Evolutionary conservation across 2,329 filamentous ascomycete species (phyloP).

Genomic region (Fusarium oligoseptatum): DNA sequence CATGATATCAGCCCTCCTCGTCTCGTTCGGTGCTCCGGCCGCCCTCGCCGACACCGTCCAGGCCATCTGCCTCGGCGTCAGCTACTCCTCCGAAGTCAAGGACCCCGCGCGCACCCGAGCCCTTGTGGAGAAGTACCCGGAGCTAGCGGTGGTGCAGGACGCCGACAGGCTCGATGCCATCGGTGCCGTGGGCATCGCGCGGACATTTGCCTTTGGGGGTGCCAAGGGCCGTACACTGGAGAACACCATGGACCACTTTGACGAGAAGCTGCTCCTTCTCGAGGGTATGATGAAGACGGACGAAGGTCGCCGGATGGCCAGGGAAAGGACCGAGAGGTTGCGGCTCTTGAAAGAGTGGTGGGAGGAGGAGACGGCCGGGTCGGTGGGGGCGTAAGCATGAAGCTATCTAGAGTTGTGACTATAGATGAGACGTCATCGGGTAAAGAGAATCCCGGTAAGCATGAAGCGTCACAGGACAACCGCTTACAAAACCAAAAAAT

Average conservation of each 20-base stretch:
- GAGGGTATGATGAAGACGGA: constrained; percentile 75
- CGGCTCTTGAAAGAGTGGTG: constrained; percentile 69
- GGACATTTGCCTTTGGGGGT: constrained; percentile 75
- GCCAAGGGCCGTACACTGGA: constrained; percentile 71
- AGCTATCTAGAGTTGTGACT: neutral
- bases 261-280: constrained; percentile 78
- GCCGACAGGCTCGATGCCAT: constrained; percentile 93
- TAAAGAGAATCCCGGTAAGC: neutral
- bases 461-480: neutral
- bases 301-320: constrained; percentile 66
- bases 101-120: constrained; percentile 71
- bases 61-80: constrained; percentile 80
- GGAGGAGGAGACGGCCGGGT: constrained; percentile 61
- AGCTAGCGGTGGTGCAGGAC: constrained; percentile 84
- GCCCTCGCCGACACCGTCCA: constrained; percentile 77
- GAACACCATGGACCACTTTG: constrained; percentile 80
- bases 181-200: constrained; percentile 85
- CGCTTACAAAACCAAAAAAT: neutral
- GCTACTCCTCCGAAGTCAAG: constrained; percentile 80
- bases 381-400: constrained; percentile 6
- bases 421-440: neutral
- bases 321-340: constrained; percentile 66
- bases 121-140: constrained; percentile 74
- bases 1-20: constrained; percentile 68
- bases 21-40: constrained; percentile 66